These are phyloP conservation scores for Zygoascus ofunaensis DNA, from an alignment of 805 yeast genomes.

Conservation along the genomic window DNA sequence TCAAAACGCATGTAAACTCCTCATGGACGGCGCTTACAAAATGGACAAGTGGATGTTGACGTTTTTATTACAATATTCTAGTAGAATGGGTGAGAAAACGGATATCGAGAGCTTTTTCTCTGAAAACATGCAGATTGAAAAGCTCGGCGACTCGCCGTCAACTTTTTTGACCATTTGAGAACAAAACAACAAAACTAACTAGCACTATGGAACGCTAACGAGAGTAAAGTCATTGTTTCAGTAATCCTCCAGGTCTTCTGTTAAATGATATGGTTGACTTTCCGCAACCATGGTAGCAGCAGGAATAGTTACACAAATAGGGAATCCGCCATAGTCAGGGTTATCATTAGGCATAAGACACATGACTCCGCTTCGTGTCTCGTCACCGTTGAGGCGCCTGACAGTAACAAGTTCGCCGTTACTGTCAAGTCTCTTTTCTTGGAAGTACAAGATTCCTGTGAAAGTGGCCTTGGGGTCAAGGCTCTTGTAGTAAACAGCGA, in stretches of 20 bases:
- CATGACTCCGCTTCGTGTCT: slow-evolving; percentile 10
- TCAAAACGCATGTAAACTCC: slow-evolving; percentile 7
- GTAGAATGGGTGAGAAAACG: slow-evolving; percentile 3
- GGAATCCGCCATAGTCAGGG: slow-evolving; percentile 12
- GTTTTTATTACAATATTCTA: slow-evolving; percentile 6
- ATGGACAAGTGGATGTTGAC: slow-evolving; percentile 7
- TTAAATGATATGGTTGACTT: not conserved
- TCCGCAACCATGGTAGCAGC: slow-evolving; percentile 11
- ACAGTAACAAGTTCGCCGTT: slow-evolving; percentile 8
- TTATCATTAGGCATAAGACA: slow-evolving; percentile 11
- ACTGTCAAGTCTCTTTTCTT: slow-evolving; percentile 6
- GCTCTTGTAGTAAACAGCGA: slow-evolving; percentile 5
- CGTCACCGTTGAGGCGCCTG: slow-evolving; percentile 16
- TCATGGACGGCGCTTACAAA: slow-evolving; percentile 5
- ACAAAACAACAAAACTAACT: too few relatives aligned
- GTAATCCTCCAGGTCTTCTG: not conserved
- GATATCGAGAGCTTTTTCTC: slow-evolving; percentile 3
- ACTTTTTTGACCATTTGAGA: not conserved
- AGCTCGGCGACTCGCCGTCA: not conserved
- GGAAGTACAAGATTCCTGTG: slow-evolving; percentile 7
- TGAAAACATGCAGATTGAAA: not conserved
- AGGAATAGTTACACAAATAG: slow-evolving; percentile 10
- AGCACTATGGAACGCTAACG: too few relatives aligned
- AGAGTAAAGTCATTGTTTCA: not conserved
- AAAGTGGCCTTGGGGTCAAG: not conserved